Conservation (phyloP, 2,329 filamentous ascomycete genomes). For the Hortaea sp. region DNA sequence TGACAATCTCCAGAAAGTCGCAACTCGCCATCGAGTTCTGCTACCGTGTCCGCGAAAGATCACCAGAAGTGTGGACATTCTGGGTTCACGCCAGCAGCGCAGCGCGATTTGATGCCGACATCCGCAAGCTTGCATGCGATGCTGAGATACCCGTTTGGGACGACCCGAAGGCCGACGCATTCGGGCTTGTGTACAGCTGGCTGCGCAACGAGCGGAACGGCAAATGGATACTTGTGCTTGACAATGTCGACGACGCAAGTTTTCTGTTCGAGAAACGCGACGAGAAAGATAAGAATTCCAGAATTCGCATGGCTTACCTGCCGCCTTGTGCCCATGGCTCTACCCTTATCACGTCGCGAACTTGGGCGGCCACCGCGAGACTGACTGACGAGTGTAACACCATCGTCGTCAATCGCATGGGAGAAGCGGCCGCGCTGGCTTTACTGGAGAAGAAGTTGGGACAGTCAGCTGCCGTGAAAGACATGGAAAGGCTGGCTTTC, state of each 20-base stretch:
- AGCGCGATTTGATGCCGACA: slow-evolving; percentile 13
- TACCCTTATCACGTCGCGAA: slow-evolving; percentile 13
- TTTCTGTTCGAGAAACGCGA: slow-evolving; percentile 3
- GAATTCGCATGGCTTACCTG: slow-evolving; percentile 7
- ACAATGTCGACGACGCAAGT: slow-evolving; percentile 15
- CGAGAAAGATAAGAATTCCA: background rate
- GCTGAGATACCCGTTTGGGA: slow-evolving; percentile 6
- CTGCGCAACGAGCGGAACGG: slow-evolving; percentile 8
- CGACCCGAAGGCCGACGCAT: slow-evolving; percentile 10
- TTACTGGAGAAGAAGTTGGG: no score
- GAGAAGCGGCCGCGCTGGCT: no score
- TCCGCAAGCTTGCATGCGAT: slow-evolving; percentile 7
- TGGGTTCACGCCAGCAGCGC: slow-evolving; percentile 16
- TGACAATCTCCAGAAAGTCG: no score
- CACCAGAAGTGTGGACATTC: slow-evolving; percentile 13
- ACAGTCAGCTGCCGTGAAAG: no score
- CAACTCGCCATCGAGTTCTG: no score
- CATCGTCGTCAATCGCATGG: no score
- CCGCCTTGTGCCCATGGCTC: slow-evolving; percentile 12
- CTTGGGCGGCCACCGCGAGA: background rate
- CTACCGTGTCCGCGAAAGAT: background rate
- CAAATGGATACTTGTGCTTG: slow-evolving; percentile 15
- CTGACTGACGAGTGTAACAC: no score
- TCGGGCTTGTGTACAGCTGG: slow-evolving; percentile 13
- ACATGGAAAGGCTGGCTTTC: background rate